Evolutionary conservation across 768 basidiomycete genomes (phyloP).

Genomic region (Hemileccinum impolitum): DNA sequence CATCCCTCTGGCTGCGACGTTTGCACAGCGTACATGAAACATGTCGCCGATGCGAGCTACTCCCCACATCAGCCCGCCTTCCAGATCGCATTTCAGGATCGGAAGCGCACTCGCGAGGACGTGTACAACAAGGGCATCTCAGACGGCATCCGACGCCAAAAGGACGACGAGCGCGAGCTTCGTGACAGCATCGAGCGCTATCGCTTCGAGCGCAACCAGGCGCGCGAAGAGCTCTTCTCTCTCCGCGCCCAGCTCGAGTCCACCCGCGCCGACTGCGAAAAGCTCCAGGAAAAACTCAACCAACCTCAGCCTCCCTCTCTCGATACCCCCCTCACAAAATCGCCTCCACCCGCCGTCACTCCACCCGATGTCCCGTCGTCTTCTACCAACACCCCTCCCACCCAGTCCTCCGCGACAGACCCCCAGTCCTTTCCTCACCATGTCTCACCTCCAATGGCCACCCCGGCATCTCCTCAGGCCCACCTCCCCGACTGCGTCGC

Average conservation of each 20-base stretch:
- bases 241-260: constrained; percentile 34
- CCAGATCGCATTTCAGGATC: constrained; percentile 39
- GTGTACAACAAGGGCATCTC: constrained; percentile 37
- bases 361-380: constrained; percentile 1
- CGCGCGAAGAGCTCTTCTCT: constrained; percentile 30
- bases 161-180: constrained; percentile 35
- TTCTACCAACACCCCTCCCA: constrained; percentile 4
- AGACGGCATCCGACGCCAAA: constrained; percentile 41
- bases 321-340: too few species aligned
- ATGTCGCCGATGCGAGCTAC: constrained; percentile 38
- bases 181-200: constrained; percentile 33
- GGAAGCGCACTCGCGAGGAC: constrained; percentile 37
- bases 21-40: constrained; percentile 39
- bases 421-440: constrained; percentile 20
- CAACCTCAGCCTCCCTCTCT: background rate
- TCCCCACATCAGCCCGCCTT: constrained; percentile 37
- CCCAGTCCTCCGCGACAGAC: constrained; percentile 17
- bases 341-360: constrained; percentile 7
- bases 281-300: constrained; percentile 27
- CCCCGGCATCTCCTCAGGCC: constrained; percentile 33
- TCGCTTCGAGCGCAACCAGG: constrained; percentile 35
- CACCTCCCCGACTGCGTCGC: constrained; percentile 34
- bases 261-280: constrained; percentile 32
- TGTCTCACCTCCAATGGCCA: constrained; percentile 23
- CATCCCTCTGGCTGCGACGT: constrained; percentile 38